Percentiles rank a stretch among this genome's conserved stretches.
phyloP scores from a whole-genome alignment of 352 stramenopile species.

The Phytophthora fragariae region DNA sequence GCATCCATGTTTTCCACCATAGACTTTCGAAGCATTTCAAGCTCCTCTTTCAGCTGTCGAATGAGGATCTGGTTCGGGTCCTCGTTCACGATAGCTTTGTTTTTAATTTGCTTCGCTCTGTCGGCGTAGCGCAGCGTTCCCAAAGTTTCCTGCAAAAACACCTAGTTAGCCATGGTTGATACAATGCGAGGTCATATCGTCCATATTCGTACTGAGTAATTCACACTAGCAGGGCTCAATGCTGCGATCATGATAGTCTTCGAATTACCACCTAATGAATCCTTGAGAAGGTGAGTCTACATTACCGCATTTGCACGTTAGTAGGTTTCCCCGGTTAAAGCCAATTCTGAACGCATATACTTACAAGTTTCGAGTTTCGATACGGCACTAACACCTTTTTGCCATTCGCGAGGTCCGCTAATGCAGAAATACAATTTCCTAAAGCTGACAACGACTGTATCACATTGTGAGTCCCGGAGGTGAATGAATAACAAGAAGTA shows the following conservation, averaged over 20 bases:
- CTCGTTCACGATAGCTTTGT: constrained; percentile 93
- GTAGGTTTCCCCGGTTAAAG: background rate
- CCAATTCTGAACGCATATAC: background rate
- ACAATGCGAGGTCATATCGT: too few relatives aligned
- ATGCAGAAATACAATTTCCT: constrained; percentile 93
- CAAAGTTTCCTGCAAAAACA: constrained; percentile 80
- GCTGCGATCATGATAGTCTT: constrained; percentile 94
- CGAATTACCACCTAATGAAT: constrained; percentile 88
- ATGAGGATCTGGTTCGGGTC: constrained; percentile 91
- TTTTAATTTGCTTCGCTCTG: constrained; percentile 94
- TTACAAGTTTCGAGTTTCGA: constrained; percentile 92
- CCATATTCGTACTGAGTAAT: constrained; percentile 71
- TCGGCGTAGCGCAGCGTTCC: constrained; percentile 92
- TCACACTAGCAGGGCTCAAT: constrained; percentile 87
- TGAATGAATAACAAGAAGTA: background rate
- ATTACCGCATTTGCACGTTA: background rate
- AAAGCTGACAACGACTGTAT: constrained; percentile 88
- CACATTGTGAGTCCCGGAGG: background rate
- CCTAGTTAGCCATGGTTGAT: background rate
- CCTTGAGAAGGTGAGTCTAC: constrained; percentile 86
- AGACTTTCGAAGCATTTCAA: constrained; percentile 69
- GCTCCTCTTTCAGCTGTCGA: constrained; percentile 82
- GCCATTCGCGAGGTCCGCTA: constrained; percentile 88
- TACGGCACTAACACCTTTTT: constrained; percentile 92
- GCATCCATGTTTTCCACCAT: constrained; percentile 75